A percentile compares a stretch with the other conserved stretches of the same genome.
Conservation (phyloP, 768 basidiomycete genomes). For the Tulasnella sp. region DNA sequence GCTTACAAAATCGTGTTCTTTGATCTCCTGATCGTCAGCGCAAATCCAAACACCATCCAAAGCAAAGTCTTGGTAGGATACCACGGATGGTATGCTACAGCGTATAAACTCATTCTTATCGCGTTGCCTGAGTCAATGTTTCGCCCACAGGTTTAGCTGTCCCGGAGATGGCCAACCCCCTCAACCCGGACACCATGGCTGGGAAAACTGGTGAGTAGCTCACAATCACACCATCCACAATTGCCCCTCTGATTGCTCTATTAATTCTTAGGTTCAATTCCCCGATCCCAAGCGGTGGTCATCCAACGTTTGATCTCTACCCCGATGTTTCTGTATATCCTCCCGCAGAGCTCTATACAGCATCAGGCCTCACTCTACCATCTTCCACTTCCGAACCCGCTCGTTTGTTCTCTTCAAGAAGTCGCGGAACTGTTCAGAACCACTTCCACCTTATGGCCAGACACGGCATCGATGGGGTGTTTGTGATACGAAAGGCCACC, state of each 20-base stretch:
- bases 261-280: constrained; percentile 5
- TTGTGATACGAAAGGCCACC: constrained; percentile 63
- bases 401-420: constrained; percentile 64
- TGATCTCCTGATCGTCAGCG: constrained; percentile 31
- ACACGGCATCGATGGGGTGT: constrained; percentile 67
- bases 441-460: constrained; percentile 80
- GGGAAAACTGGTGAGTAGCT: constrained; percentile 68
- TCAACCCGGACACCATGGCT: constrained; percentile 55
- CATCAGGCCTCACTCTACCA: constrained; percentile 48
- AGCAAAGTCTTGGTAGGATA: constrained; percentile 78
- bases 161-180: constrained; percentile 48
- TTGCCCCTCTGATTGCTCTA: background rate
- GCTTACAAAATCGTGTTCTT: no score
- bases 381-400: constrained; percentile 42
- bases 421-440: constrained; percentile 53
- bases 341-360: constrained; percentile 54
- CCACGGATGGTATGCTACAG: constrained; percentile 58
- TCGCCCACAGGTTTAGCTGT: constrained; percentile 50
- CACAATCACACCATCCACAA: constrained; percentile 32
- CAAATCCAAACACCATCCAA: constrained; percentile 63
- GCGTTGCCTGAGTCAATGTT: background rate
- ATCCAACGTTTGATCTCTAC: constrained; percentile 64
- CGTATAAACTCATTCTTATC: background rate
- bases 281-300: constrained; percentile 41
- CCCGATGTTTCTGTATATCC: constrained; percentile 62